phyloP scores from a whole-genome alignment of 2,329 filamentous ascomycete genomes.

The Colletotrichum graminicola region DNA sequence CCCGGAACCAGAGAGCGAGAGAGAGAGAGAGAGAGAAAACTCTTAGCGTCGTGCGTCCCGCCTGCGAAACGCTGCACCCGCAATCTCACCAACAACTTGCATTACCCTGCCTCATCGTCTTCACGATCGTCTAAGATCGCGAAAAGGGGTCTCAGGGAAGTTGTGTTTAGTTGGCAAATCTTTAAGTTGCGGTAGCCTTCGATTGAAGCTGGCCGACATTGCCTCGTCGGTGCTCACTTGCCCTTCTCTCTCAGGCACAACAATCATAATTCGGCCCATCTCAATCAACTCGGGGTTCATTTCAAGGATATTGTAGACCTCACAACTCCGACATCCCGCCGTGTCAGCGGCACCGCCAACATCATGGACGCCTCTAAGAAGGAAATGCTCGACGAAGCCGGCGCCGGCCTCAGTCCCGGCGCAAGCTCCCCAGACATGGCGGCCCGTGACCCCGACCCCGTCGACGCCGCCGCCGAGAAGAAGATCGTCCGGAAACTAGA shows the following conservation, averaged over 20 bases:
- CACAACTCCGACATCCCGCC: neutral
- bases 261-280: neutral
- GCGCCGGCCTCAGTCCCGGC: constrained; percentile 16
- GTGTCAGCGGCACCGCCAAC: neutral
- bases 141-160: neutral
- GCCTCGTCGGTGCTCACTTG: neutral
- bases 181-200: no score
- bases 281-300: neutral
- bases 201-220: no score
- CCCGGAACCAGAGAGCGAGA: neutral
- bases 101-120: neutral
- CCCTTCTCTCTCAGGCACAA: neutral
- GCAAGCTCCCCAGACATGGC: constrained; percentile 13
- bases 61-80: constrained; percentile 1
- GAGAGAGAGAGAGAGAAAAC: neutral
- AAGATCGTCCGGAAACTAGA: constrained; percentile 75
- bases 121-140: neutral
- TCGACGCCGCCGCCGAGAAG: constrained; percentile 55
- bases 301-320: neutral
- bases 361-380: constrained; percentile 26
- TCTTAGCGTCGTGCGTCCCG: neutral
- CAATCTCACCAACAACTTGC: neutral
- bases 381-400: constrained; percentile 6
- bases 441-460: constrained; percentile 1
- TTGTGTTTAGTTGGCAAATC: neutral